phyloP scores from a whole-genome alignment of 352 stramenopile genomes.

The Plasmopara viticola region DNA sequence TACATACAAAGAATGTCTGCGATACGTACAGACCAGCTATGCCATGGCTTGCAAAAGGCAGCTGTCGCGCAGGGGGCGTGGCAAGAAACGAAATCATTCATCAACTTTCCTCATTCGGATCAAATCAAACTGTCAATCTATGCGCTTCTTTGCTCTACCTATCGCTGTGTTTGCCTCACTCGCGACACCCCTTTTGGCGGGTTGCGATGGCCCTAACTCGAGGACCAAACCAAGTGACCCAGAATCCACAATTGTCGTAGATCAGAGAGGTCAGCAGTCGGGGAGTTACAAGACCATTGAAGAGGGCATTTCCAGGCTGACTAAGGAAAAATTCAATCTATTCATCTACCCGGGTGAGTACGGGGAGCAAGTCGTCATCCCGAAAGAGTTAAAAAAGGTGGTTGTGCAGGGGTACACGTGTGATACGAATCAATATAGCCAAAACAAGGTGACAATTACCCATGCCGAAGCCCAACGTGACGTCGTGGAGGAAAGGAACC shows the following conservation, averaged over 20 bases:
- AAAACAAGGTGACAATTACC: slow-evolving; percentile 12
- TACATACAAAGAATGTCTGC: too few relatives aligned
- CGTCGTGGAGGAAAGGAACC: slow-evolving; percentile 4
- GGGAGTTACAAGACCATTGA: slow-evolving; percentile 10
- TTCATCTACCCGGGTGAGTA: slow-evolving; percentile 18
- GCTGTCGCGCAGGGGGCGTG: too few relatives aligned
- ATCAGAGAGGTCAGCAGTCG: slow-evolving; percentile 1
- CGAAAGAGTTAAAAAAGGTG: slow-evolving; percentile 2
- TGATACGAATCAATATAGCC: slow-evolving; percentile 11
- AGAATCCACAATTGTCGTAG: slow-evolving; percentile 4
- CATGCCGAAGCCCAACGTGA: slow-evolving; percentile 9
- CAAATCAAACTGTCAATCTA: too few relatives aligned
- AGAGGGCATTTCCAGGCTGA: slow-evolving; percentile 6
- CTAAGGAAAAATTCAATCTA: slow-evolving; percentile 6
- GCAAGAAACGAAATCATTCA: too few relatives aligned
- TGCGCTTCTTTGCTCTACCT: too few relatives aligned
- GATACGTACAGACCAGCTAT: too few relatives aligned
- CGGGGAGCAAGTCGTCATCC: slow-evolving; percentile 12
- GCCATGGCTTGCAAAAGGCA: too few relatives aligned
- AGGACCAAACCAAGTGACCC: too few relatives aligned
- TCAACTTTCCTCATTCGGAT: too few relatives aligned
- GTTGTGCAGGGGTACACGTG: slow-evolving; percentile 19
- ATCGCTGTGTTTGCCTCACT: too few relatives aligned
- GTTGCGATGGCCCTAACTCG: too few relatives aligned
- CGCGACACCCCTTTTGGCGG: too few relatives aligned